Evolutionary conservation across 495 filamentous ascomycete species (phyloP), one percentile per base, ranked within the genome.

Genomic region (Bryoglossum gracile): DNA sequence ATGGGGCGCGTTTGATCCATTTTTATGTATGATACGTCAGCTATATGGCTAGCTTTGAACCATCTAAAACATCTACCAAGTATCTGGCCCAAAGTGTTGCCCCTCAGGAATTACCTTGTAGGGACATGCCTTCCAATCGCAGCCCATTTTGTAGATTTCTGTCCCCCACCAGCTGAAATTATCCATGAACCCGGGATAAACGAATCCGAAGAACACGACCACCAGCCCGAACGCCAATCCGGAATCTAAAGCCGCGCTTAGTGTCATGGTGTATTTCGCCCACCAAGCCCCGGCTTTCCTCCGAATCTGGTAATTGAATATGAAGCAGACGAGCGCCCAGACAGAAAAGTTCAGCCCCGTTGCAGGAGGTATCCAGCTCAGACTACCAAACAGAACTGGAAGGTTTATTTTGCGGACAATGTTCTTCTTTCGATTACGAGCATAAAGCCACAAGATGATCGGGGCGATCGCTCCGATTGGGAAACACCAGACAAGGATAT

Each of bases 261-360:
- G 68, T 0, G 85, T 90, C 84, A 90, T 90, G 14, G 83, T 90
- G 63, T 94, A 94, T 63, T 94, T 91, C 1, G 77, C 78, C 86
- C 85, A 91, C 88, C 88, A 94, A 4, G 72, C 78, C 1, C 59
- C 64, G 11, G 75, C 79, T n/a, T 80, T 70, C 4, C 71, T 75
- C 55, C 79, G 74, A 47, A 94, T 78, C 33, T 81, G 60, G 54
- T 84, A 81, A 59, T 94, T 94, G 60, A 94, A 94, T 6, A 87
- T 48, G 51, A 80, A 88, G 65, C 86, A 91, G 13, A 91, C 85
- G 16, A 89, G 61, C 0, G 82, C 83, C 86, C 86, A 91, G 19
- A 85, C 82, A 3, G 77, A 81, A 60, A 89, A 94, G 57, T 89
- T 91, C 46, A 89, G 79, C 0, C 87, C 87, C 0, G 87, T 90